Evolutionary conservation across 768 basidiomycete genomes (phyloP).

Genomic region (Saitozyma sp.): DNA sequence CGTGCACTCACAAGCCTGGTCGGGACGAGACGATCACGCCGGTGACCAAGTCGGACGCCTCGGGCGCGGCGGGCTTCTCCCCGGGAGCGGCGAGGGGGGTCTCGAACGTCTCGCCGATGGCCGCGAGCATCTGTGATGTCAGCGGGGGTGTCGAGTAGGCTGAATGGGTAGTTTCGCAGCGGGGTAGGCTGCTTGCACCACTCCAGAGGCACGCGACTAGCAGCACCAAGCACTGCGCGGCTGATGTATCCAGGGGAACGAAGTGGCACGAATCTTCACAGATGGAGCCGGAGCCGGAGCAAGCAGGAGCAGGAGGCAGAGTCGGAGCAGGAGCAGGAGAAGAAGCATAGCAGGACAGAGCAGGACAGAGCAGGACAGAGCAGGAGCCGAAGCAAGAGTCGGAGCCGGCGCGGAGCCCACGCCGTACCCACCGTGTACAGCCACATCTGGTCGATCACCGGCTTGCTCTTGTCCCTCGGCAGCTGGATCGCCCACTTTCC

Average conservation of each 20-base stretch:
- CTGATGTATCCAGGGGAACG: not conserved
- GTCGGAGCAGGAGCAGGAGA: too few relatives aligned
- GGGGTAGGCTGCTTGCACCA: not conserved
- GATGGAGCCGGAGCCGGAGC: not conserved
- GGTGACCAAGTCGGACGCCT: constrained; percentile 66
- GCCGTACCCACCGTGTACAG: constrained; percentile 75
- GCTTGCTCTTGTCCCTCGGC: constrained; percentile 88
- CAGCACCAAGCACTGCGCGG: not conserved
- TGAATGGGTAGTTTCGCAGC: not conserved
- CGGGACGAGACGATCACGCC: constrained; percentile 94
- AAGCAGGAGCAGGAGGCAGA: too few relatives aligned
- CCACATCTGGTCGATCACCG: constrained; percentile 91
- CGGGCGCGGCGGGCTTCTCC: constrained; percentile 22
- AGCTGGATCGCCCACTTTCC: constrained; percentile 99
- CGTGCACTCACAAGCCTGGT: constrained; percentile 56
- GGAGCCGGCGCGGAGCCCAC: not conserved
- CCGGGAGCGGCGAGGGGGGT: constrained; percentile 61
- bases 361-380: not conserved
- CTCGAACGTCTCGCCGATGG: constrained; percentile 98
- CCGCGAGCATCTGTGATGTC: constrained; percentile 84
- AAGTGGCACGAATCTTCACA: not conserved
- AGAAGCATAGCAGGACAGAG: too few relatives aligned
- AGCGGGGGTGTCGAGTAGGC: not conserved
- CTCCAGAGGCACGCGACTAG: too few relatives aligned
- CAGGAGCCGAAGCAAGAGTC: not conserved